Conservation (phyloP, 345 rosid genomes). For the Trapa incisa region DNA sequence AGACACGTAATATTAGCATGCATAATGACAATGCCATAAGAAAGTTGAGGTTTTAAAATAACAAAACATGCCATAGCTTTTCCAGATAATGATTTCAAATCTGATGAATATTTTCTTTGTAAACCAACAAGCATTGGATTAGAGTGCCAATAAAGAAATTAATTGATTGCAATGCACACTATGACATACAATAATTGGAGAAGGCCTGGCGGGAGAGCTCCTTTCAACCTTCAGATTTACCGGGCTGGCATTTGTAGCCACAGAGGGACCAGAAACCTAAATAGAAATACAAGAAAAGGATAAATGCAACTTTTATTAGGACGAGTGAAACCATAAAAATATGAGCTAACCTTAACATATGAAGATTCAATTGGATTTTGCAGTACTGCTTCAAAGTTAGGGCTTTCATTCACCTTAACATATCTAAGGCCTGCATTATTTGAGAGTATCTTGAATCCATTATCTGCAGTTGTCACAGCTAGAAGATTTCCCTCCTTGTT, state of each 20-base stretch:
- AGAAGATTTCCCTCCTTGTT: constrained; percentile 85
- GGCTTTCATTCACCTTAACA: constrained; percentile 43
- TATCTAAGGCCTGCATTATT: constrained; percentile 56
- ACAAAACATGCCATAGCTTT: not conserved
- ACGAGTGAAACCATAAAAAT: constrained; percentile 10
- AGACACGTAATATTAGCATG: not conserved
- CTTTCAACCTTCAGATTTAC: constrained; percentile 68
- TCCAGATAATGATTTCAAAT: not conserved
- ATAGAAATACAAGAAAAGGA: not conserved
- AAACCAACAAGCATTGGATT: not conserved
- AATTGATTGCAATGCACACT: not conserved
- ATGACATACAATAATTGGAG: constrained; percentile 23
- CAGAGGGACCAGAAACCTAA: constrained; percentile 57
- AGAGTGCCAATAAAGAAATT: not conserved
- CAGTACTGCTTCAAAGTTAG: constrained; percentile 53
- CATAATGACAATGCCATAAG: not conserved
- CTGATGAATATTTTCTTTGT: not conserved
- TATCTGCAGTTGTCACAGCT: constrained; percentile 75
- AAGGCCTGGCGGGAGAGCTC: constrained; percentile 67
- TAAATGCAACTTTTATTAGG: not conserved
- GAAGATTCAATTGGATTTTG: constrained; percentile 56
- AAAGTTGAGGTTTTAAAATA: not conserved
- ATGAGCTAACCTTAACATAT: constrained; percentile 30
- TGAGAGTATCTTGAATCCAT: constrained; percentile 85
- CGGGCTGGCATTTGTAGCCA: constrained; percentile 34